Base-by-base conservation (phyloP, 768 basidiomycete genomes). In the Psilocybe sp. region DNA sequence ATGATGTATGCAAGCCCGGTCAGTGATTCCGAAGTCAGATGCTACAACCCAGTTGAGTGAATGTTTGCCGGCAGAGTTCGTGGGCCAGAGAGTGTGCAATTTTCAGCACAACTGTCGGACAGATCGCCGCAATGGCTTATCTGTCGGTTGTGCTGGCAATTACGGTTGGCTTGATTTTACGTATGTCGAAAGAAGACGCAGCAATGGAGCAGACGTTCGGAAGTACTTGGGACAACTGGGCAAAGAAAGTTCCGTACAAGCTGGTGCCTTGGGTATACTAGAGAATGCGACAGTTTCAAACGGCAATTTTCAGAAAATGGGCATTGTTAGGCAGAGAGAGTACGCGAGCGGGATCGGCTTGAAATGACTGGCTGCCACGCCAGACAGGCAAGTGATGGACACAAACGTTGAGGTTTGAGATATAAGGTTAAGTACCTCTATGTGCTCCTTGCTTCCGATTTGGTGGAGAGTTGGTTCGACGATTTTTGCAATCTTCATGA, bases 181-280 rank as follows among this genome's bases (percentile, higher is more conserved):
- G 79, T 12, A 76, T 77, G 65, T 54, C 59, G 6, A 72, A 65
- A 52, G 80, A 81, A 60, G 79, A 81, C 46, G 63, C 67, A 28
- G 68, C 69, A 10, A 55, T 81, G 52, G 57, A 64, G 45, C 56
- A 65, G 45, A 59, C 55, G 15, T 79, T 78, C 60, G 72, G 75
- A 4, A 61, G 62, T 40, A 62, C 75, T 45, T 73, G 76, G 73
- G 67, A 70, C 11, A 54, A 59, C 1, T 83, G 77, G 77, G 72
- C 72, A 6, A 51, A 51, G 40, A 62, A 52, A 35, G 80, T 82
- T 10, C 75, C 69, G 8, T 79, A 74, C 47, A 78, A 60, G 47
- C 62, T 83, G 28, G 55, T 82, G 41, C 80, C 80, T 16, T 68
- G 74, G 28, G 35, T 81, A 12, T 75, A 73, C 58, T 81, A 33